These are phyloP conservation scores for Puccinia triticina DNA, from an alignment of 1,284 basidiomycete species.

Conservation along the genomic window DNA sequence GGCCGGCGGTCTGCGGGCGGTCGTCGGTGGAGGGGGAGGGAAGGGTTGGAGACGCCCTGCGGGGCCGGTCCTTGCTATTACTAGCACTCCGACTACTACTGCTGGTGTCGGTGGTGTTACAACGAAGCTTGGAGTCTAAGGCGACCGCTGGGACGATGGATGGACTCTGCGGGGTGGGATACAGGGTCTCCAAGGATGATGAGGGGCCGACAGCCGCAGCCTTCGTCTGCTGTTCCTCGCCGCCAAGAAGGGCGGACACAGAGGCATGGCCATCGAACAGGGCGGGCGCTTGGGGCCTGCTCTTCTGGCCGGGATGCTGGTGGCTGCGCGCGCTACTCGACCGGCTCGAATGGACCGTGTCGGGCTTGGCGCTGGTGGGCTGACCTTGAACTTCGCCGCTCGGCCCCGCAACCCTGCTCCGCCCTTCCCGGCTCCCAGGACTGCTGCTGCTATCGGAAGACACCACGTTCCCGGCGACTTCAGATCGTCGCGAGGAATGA, in stretches of 20 bases:
- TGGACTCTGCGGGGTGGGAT: background rate
- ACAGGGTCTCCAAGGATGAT: no score
- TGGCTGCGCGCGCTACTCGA: background rate
- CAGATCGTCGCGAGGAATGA: slow-evolving; percentile 7
- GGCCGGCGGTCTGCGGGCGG: background rate
- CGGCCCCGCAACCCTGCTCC: background rate
- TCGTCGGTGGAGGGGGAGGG: background rate
- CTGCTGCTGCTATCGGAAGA: background rate
- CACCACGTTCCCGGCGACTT: background rate
- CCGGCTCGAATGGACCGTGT: background rate
- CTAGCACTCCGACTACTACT: slow-evolving; percentile 2
- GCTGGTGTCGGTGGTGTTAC: background rate
- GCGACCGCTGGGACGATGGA: background rate
- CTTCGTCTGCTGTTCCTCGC: background rate
- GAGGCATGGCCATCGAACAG: background rate
- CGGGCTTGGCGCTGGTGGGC: background rate
- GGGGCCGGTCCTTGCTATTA: background rate
- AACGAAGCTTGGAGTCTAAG: background rate
- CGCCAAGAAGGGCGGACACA: background rate
- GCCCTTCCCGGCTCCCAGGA: background rate
- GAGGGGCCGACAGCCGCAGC: background rate
- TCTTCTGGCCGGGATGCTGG: background rate
- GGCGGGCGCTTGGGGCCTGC: background rate
- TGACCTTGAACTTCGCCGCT: background rate
- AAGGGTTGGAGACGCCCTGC: background rate